phyloP scores from a whole-genome alignment of 768 basidiomycete species.

The Mycena sanguinolenta region DNA sequence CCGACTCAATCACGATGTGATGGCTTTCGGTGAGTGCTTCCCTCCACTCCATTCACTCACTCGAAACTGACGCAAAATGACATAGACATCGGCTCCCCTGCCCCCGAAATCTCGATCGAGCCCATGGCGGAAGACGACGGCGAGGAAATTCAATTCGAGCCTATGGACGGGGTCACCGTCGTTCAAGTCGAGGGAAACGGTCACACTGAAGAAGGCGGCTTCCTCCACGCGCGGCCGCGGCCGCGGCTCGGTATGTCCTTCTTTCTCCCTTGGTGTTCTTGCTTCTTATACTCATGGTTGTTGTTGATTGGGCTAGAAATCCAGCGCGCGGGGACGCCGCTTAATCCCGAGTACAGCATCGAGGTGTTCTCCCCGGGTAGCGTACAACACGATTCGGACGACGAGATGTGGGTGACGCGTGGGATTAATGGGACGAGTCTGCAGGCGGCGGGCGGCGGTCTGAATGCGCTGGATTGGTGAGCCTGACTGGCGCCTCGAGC shows the following conservation, averaged over 20 bases:
- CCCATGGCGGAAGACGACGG: slow-evolving; percentile 33
- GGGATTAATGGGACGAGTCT: slow-evolving; percentile 15
- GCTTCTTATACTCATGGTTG: not conserved
- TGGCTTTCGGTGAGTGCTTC: slow-evolving; percentile 16
- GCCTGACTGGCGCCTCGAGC: not conserved
- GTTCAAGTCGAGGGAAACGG: slow-evolving; percentile 17
- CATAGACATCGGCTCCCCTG: slow-evolving; percentile 29
- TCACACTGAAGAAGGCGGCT: not conserved
- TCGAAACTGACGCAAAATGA: too few species aligned
- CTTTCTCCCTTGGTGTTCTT: not conserved
- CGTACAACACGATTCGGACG: slow-evolving; percentile 29
- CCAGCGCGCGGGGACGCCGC: slow-evolving; percentile 27
- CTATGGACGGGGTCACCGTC: not conserved
- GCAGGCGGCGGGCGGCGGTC: slow-evolving; percentile 9
- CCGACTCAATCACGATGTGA: slow-evolving; percentile 28
- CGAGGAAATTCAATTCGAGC: slow-evolving; percentile 4
- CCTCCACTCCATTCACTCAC: too few species aligned
- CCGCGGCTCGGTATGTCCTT: slow-evolving; percentile 17
- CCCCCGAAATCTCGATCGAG: slow-evolving; percentile 36
- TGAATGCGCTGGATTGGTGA: not conserved
- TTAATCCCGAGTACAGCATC: slow-evolving; percentile 37
- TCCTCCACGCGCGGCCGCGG: slow-evolving; percentile 4
- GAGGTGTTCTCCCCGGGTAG: slow-evolving; percentile 33
- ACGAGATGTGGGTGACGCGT: slow-evolving; percentile 23
- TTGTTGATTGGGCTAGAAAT: not conserved